Conservation (phyloP, 1,284 basidiomycete species). For the Ustilago cynodontis region DNA sequence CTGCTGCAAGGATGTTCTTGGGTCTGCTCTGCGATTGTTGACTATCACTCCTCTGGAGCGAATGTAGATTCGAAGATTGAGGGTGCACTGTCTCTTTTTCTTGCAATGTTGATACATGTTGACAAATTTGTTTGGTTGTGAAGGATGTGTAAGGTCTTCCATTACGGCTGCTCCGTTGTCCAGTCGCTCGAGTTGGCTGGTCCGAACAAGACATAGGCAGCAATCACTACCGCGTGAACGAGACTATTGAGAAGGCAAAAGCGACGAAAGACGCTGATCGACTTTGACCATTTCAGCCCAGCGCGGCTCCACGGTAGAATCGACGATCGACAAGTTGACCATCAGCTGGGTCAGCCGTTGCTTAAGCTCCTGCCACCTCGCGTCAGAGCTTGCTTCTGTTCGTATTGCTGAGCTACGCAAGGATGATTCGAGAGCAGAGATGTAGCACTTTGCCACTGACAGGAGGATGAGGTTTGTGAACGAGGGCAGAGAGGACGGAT, state of each 20-base stretch:
- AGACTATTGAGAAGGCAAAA: neutral
- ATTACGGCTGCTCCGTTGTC: too few relatives aligned
- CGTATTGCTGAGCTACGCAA: neutral
- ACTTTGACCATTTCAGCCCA: slow-evolving; percentile 24
- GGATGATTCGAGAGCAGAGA: slow-evolving; percentile 17
- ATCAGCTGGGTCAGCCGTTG: slow-evolving; percentile 6
- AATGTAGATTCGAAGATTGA: slow-evolving; percentile 76
- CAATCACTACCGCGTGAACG: neutral
- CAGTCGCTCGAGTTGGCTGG: too few relatives aligned
- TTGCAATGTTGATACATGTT: too few relatives aligned
- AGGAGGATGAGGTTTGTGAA: slow-evolving; percentile 6
- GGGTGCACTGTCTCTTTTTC: too few relatives aligned
- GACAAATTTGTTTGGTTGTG: too few relatives aligned
- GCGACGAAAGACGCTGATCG: slow-evolving; percentile 14
- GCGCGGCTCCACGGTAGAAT: slow-evolving; percentile 7
- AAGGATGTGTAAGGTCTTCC: too few relatives aligned
- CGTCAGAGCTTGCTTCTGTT: neutral
- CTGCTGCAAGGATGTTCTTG: slow-evolving; percentile 87
- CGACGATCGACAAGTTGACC: neutral
- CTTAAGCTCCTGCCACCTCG: slow-evolving; percentile 12
- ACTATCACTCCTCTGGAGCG: slow-evolving; percentile 84
- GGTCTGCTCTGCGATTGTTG: slow-evolving; percentile 85
- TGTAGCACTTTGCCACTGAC: slow-evolving; percentile 26
- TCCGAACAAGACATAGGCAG: neutral
- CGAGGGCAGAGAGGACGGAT: neutral